Base-by-base conservation (phyloP, 352 stramenopile genomes). In the Achlya hypogyna region DNA sequence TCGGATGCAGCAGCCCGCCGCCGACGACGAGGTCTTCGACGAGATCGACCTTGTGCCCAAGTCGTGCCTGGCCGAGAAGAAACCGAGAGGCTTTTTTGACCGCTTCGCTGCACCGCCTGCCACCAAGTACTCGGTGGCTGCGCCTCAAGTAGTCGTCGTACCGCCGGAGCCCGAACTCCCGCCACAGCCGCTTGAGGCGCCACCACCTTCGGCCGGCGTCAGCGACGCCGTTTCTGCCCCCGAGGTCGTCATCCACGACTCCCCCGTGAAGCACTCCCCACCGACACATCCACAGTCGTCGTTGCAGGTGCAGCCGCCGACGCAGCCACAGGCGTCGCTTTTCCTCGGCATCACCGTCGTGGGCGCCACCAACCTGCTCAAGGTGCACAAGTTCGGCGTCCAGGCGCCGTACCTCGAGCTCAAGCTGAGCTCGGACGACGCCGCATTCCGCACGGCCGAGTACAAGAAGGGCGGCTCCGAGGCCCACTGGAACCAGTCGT, bases 391-490 rank as follows among this genome's bases (percentile, higher is more conserved):
- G 34, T 70, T 70, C 43, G 63, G 63, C 45, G 63, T 70, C 34
- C 63, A 70, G 53, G 56, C 63, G 5, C 63, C 63, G 34, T 70
- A 65, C 54, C 23, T 70, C 10, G 52, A 70, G 40, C 56, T 70
- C 34, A 63, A 53, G 35, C 10, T 70, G n/a, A 65, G 63, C 40
- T 65, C 32, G 14, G 52, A 70, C 28, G 52, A 65, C 12, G 22
- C 34, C 28, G 20, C 6, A 22, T 70, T 70, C 29, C 75, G 80
- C 23, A 91, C 84, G 14, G 70, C 72, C 16, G 35, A 90, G 22
- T 82, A 90, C 72, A 91, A 90, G 74, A 92, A 92, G 67, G 79
- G 85, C 14, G 83, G 85, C 4, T 89, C 79, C 31, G 83, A 94
- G 49, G 83, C 85, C 10, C 79, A 89, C 53, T 94, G 83, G 85